Evolutionary conservation across 108 stramenopile genomes (phyloP), one percentile per base, ranked within the genome.

Genomic region (Phaeodactylum tricornutum): DNA sequence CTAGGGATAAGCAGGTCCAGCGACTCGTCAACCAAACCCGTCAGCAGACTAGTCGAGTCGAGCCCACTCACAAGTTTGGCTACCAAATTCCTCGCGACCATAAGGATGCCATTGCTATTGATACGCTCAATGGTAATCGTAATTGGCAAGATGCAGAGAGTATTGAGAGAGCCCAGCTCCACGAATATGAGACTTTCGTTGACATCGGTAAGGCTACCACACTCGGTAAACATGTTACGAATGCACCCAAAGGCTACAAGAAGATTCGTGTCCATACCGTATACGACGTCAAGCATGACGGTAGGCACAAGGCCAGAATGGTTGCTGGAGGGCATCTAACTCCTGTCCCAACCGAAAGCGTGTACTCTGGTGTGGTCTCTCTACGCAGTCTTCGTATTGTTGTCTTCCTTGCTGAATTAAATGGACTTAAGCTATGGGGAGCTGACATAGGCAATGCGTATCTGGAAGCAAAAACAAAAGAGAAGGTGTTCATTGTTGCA

Each of bases 351-450:
- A 0, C 37, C 2, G 64, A 66, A 2, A 47, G 21, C 22, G 34
- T 51, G 0, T 71, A 71, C 43, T 55, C 70, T 0, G 41, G 60
- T 43, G 70, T 71, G 30, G 70, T 66, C n/a, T 56, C 59, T 6
- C 44, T 4, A 4, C 22, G 23, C 2, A 25, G 44, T 15, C 9
- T 45, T 45, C 24, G 44, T 25, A 21, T 45, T 5, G 44, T 25
- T 28, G 2, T 22, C 42, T 56, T 43, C 19, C 17, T 34, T 27
- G 64, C 40, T 11, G 57, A 65, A 34, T 14, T 59, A 0, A 65
- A 65, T 21, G 50, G 15, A 4, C 21, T 59, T 1, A 12, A 53
- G 17, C 15, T 53, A 0, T 43, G 23, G 50, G 50, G 22, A 4
- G 37, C 28, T 4, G 57, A 50, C 22, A 19, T 58, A 24, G 57